Percentiles rank a stretch among this genome's conserved stretches.
Evolutionary conservation across 2,329 filamentous ascomycete genomes (phyloP).

Genomic region (Aspergillus carbonarius): DNA sequence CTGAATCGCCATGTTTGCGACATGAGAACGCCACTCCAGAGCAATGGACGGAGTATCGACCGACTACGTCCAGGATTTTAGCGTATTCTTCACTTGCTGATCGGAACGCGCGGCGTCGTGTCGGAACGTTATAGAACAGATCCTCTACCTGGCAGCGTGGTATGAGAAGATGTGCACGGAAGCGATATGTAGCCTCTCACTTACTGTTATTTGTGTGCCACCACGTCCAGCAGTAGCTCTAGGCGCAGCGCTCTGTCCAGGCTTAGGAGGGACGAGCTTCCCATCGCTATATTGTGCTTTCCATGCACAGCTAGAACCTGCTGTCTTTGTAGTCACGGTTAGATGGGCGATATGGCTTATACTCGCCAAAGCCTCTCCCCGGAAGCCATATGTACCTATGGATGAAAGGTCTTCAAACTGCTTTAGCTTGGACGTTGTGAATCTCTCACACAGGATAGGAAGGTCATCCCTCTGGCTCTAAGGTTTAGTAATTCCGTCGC

Average conservation of each 20-base stretch:
- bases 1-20: slow-evolving; percentile 90
- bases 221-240: slow-evolving; percentile 82
- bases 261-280: slow-evolving; percentile 76
- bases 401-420: slow-evolving; percentile 86
- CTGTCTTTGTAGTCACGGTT: slow-evolving; percentile 89
- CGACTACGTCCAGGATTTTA: slow-evolving; percentile 94
- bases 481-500: slow-evolving; percentile 17
- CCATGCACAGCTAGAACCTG: slow-evolving; percentile 84
- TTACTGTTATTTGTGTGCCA: slow-evolving; percentile 86
- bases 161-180: neutral
- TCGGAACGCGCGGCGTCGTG: slow-evolving; percentile 81
- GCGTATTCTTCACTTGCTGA: slow-evolving; percentile 94
- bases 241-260: slow-evolving; percentile 81
- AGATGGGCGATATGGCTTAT: slow-evolving; percentile 98
- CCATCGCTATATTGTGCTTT: slow-evolving; percentile 84
- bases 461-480: slow-evolving; percentile 75
- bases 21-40: slow-evolving; percentile 89
- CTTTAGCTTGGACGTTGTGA: slow-evolving; percentile 94
- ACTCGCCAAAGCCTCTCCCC: slow-evolving; percentile 91
- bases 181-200: slow-evolving; percentile 10
- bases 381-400: slow-evolving; percentile 96
- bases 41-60: slow-evolving; percentile 91
- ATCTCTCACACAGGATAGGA: slow-evolving; percentile 87
- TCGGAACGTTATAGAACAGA: slow-evolving; percentile 94
- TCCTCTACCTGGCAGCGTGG: slow-evolving; percentile 67